A percentile compares a stretch with the other conserved stretches of the same genome.
Conservation (phyloP, 2,329 filamentous ascomycete genomes). For the Pyrenophora tritici-repentis region DNA sequence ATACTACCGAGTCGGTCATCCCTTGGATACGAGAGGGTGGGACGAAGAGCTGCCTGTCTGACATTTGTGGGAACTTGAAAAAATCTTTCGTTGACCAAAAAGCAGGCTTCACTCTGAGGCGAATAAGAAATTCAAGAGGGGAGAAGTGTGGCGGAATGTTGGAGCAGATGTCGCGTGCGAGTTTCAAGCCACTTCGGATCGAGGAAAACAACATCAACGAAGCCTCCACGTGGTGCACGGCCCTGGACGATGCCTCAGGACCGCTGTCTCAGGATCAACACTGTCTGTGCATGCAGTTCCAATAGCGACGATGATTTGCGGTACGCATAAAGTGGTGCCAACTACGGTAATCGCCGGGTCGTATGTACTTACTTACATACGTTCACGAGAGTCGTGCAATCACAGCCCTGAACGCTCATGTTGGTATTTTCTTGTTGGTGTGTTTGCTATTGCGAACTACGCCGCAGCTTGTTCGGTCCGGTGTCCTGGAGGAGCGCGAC, state of each 20-base stretch:
- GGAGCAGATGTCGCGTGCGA: slow-evolving; percentile 18
- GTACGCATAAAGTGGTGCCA: slow-evolving; percentile 21
- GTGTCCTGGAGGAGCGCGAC: slow-evolving; percentile 1
- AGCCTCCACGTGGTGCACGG: slow-evolving; percentile 30
- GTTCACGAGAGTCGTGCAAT: slow-evolving; percentile 13
- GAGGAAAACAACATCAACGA: slow-evolving; percentile 11
- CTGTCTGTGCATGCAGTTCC: slow-evolving; percentile 24
- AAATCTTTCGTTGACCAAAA: slow-evolving; percentile 3
- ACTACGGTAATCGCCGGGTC: slow-evolving; percentile 14
- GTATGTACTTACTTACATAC: no score
- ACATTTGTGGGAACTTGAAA: not conserved
- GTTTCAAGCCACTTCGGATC: slow-evolving; percentile 15
- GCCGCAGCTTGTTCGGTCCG: slow-evolving; percentile 13
- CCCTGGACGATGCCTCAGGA: slow-evolving; percentile 1
- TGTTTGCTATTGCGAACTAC: slow-evolving; percentile 2
- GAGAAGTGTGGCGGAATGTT: slow-evolving; percentile 1
- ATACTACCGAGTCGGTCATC: slow-evolving; percentile 5
- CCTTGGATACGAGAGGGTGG: slow-evolving; percentile 10
- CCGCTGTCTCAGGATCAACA: slow-evolving; percentile 8
- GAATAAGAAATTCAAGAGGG: slow-evolving; percentile 2
- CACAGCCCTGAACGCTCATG: slow-evolving; percentile 2
- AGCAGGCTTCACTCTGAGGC: not conserved
- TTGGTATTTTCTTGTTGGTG: slow-evolving; percentile 7
- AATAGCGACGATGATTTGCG: slow-evolving; percentile 19
- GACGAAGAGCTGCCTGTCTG: not conserved